These are phyloP conservation scores for Fraxinus platypoda DNA, from an alignment of 305 asterid genomes.

Conservation along the genomic window DNA sequence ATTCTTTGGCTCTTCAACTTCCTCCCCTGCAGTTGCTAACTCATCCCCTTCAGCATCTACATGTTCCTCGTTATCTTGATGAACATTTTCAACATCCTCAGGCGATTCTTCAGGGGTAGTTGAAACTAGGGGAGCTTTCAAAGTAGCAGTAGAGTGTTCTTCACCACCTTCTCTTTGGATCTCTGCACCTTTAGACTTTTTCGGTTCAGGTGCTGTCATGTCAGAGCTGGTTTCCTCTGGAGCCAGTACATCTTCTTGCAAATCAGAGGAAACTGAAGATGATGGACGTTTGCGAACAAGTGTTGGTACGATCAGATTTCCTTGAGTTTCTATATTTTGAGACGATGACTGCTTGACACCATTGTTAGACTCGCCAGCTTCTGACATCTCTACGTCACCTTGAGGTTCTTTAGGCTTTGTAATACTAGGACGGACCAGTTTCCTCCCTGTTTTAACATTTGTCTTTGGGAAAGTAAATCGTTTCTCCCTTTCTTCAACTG, in stretches of 20 bases:
- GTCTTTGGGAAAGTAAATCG: slow-evolving; percentile 40
- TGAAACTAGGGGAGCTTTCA: slow-evolving; percentile 41
- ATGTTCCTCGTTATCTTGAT: slow-evolving; percentile 40
- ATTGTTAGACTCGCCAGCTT: slow-evolving; percentile 51
- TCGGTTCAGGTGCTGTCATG: slow-evolving; percentile 44
- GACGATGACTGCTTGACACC: slow-evolving; percentile 34
- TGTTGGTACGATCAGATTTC: slow-evolving; percentile 28
- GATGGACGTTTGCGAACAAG: slow-evolving; percentile 67
- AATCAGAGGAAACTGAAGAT: slow-evolving; percentile 41
- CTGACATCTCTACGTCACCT: slow-evolving; percentile 76
- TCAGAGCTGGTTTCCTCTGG: slow-evolving; percentile 62
- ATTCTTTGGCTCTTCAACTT: slow-evolving; percentile 47
- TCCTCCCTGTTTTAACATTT: slow-evolving; percentile 58
- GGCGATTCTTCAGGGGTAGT: slow-evolving; percentile 41
- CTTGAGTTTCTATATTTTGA: slow-evolving; percentile 52
- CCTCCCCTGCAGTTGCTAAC: slow-evolving; percentile 47
- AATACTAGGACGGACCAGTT: slow-evolving; percentile 86
- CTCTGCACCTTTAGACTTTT: slow-evolving; percentile 66
- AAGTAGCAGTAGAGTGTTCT: slow-evolving; percentile 40
- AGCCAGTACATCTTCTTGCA: slow-evolving; percentile 46
- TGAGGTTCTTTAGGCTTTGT: slow-evolving; percentile 69
- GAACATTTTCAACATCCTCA: slow-evolving; percentile 45
- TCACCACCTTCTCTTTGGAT: slow-evolving; percentile 44
- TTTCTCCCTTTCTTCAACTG: slow-evolving; percentile 59
- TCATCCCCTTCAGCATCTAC: slow-evolving; percentile 54